Evolutionary conservation across 371 early-diverging fungal genomes (phyloP).

Genomic region (Lichtheimia corymbifera): DNA sequence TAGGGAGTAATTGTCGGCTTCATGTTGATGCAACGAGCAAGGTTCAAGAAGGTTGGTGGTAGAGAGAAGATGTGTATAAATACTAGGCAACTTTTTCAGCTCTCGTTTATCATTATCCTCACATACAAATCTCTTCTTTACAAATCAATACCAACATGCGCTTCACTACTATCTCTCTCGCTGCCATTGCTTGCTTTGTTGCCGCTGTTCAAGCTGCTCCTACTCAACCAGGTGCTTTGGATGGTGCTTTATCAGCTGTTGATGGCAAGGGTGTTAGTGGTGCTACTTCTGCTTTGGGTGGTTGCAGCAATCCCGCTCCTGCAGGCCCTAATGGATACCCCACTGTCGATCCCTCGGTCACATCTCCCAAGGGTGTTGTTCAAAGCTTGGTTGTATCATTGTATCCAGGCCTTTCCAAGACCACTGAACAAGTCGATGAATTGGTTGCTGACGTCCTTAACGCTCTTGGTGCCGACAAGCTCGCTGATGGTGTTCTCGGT

Average conservation of each 20-base stretch:
- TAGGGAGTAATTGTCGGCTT: too few relatives aligned
- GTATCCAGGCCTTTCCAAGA: neutral
- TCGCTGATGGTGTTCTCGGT: neutral
- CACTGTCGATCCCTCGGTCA: neutral
- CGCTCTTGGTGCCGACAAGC: neutral
- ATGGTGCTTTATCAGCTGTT: too few relatives aligned
- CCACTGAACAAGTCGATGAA: neutral
- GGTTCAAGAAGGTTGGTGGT: too few relatives aligned
- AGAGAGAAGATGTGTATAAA: too few relatives aligned
- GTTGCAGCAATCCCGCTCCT: too few relatives aligned
- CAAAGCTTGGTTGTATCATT: neutral
- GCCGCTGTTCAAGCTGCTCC: neutral
- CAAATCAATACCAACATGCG: neutral
- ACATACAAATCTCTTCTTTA: too few relatives aligned
- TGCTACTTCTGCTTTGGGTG: too few relatives aligned
- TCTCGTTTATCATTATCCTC: too few relatives aligned
- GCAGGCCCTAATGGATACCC: neutral
- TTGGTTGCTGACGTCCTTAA: neutral
- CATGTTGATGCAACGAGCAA: too few relatives aligned
- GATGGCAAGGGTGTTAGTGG: too few relatives aligned
- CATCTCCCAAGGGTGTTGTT: neutral
- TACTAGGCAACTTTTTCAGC: too few relatives aligned
- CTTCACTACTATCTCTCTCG: neutral
- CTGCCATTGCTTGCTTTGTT: neutral
- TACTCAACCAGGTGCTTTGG: too few relatives aligned